phyloP scores from a whole-genome alignment of 2,329 filamentous ascomycete genomes.

The Grosmannia serpens region DNA sequence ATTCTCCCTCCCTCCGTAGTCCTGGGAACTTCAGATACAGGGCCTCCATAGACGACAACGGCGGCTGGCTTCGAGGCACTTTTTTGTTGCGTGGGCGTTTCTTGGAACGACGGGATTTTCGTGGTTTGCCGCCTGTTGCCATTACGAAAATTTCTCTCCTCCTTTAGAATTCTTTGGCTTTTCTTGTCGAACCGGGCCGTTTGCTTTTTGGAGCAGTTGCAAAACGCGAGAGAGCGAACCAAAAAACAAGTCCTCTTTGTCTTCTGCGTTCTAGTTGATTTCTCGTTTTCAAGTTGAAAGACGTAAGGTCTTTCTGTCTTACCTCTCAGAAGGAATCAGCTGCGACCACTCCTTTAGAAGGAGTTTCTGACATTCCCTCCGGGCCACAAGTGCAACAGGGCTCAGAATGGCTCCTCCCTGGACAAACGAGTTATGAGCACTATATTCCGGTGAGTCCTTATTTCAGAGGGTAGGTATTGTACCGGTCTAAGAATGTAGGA shows the following conservation, averaged over 20 bases:
- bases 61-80: not conserved
- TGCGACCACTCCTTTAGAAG: not conserved
- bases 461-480: not conserved
- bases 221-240: not conserved
- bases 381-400: too few species aligned
- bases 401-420: not conserved
- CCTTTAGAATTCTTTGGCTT: not conserved
- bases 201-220: not conserved
- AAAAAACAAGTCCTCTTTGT: too few species aligned
- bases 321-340: not conserved
- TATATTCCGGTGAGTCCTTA: not conserved
- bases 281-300: not conserved
- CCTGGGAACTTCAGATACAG: not conserved
- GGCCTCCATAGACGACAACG: not conserved
- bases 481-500: not conserved
- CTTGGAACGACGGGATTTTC: not conserved
- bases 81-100: not conserved
- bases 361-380: too few species aligned
- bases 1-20: not conserved
- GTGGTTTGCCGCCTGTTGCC: not conserved
- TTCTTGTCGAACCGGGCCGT: not conserved
- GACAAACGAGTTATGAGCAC: not conserved
- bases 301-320: not conserved
- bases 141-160: not conserved
- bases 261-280: not conserved